Conservation (phyloP, 208 protist genomes). For the Trypanosoma rangeli region DNA sequence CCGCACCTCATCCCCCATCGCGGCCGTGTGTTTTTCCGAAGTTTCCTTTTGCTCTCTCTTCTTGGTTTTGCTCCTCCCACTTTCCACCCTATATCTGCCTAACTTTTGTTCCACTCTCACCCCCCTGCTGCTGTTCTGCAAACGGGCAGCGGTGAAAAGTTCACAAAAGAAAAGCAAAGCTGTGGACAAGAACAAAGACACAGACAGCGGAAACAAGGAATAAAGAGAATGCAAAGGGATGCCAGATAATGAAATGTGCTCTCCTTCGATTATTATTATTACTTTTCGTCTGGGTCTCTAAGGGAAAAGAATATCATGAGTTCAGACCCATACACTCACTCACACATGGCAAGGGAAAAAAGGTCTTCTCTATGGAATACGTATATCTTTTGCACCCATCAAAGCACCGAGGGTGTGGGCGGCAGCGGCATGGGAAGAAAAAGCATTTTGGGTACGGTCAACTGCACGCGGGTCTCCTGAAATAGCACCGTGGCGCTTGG, state of each 20-base stretch:
- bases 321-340: not conserved
- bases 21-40: not conserved
- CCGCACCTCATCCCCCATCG: slow-evolving; percentile 42
- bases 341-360: not conserved
- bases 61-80: not conserved
- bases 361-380: slow-evolving; percentile 14
- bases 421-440: slow-evolving; percentile 74
- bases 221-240: not conserved
- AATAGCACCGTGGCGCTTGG: slow-evolving; percentile 55
- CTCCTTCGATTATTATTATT: not conserved
- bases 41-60: not conserved
- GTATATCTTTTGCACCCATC: slow-evolving; percentile 18
- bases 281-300: too few species aligned
- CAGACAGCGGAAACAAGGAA: slow-evolving; percentile 1
- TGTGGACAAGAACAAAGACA: not conserved
- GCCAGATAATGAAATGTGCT: not conserved
- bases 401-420: slow-evolving; percentile 71
- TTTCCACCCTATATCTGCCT: not conserved
- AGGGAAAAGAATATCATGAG: not conserved
- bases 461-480: slow-evolving; percentile 35
- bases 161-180: slow-evolving; percentile 13
- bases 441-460: slow-evolving; percentile 33
- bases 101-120: not conserved
- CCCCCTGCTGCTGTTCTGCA: not conserved
- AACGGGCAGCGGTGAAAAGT: not conserved